Evolutionary conservation across 345 rosid species (phyloP).

Genomic region (Erodium maritimum): DNA sequence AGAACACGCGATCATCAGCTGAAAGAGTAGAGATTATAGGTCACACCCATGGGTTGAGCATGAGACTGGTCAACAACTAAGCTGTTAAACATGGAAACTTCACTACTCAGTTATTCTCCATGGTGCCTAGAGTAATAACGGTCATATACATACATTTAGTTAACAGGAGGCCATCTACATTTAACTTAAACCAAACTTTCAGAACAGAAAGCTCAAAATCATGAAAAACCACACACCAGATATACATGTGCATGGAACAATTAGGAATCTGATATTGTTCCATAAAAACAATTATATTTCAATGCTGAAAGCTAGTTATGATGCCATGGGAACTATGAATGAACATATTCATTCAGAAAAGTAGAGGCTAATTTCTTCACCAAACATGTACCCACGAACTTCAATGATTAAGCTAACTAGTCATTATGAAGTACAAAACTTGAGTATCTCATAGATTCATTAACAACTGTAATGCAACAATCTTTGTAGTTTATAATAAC

Average conservation of each 20-base stretch:
- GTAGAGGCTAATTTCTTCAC: neutral
- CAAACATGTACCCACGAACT: neutral
- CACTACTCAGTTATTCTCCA: neutral
- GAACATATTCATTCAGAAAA: neutral
- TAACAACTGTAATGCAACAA: neutral
- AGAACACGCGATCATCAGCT: too few relatives aligned
- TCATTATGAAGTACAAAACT: neutral
- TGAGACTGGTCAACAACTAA: neutral
- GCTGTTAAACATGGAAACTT: neutral
- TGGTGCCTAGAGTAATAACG: too few relatives aligned
- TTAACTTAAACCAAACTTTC: neutral
- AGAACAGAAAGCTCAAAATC: neutral
- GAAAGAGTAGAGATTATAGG: too few relatives aligned
- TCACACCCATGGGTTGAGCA: too few relatives aligned
- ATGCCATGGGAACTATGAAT: neutral
- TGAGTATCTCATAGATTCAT: neutral
- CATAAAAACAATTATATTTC: neutral
- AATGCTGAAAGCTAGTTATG: neutral
- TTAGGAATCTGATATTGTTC: neutral
- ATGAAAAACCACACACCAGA: neutral
- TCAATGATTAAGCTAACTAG: neutral
- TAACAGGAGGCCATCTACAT: neutral
- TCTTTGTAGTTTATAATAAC: too few relatives aligned
- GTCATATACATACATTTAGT: neutral
- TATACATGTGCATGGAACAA: neutral